Percentiles rank a stretch among this genome's conserved stretches.
Conservation (phyloP, 148 eudicot species). For the Salicornia ramosissima region DNA sequence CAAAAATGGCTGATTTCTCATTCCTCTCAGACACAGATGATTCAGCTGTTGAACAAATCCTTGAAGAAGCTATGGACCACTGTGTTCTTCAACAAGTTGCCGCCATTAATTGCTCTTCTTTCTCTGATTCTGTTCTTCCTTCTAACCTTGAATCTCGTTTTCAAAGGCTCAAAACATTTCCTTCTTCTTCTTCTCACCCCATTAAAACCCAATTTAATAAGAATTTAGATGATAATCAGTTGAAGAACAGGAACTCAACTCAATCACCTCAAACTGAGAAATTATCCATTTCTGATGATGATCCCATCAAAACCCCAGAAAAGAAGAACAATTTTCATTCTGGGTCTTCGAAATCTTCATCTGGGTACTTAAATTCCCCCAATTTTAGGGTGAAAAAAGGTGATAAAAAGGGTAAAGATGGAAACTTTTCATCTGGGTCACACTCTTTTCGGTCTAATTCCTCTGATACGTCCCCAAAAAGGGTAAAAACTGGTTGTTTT, state of each 20-base stretch:
- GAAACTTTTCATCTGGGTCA: slow-evolving; percentile 29
- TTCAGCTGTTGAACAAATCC: slow-evolving; percentile 58
- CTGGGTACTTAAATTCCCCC: slow-evolving; percentile 30
- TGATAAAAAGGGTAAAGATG: slow-evolving; percentile 25
- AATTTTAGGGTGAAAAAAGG: slow-evolving; percentile 20
- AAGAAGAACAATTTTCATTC: slow-evolving; percentile 7
- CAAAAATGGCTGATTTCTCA: slow-evolving; percentile 52
- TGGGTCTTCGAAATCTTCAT: slow-evolving; percentile 41
- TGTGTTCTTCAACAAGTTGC: slow-evolving; percentile 74
- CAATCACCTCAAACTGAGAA: slow-evolving; percentile 4
- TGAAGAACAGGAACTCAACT: not conserved
- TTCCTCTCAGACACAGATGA: slow-evolving; percentile 57
- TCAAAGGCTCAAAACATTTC: slow-evolving; percentile 70
- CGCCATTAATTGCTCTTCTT: slow-evolving; percentile 65
- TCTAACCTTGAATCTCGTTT: slow-evolving; percentile 72
- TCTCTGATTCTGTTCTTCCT: slow-evolving; percentile 66
- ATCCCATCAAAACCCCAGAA: slow-evolving; percentile 13
- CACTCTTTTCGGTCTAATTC: slow-evolving; percentile 33
- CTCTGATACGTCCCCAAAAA: slow-evolving; percentile 25
- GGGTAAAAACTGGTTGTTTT: slow-evolving; percentile 58
- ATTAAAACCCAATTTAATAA: slow-evolving; percentile 21
- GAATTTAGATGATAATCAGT: slow-evolving; percentile 13
- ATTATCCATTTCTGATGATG: slow-evolving; percentile 12
- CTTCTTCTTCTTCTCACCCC: slow-evolving; percentile 24
- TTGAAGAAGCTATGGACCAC: slow-evolving; percentile 67